Evolutionary conservation across 1,284 basidiomycete genomes (phyloP), one percentile per base, ranked within the genome.

Genomic region (Ceratobasidium sp.): DNA sequence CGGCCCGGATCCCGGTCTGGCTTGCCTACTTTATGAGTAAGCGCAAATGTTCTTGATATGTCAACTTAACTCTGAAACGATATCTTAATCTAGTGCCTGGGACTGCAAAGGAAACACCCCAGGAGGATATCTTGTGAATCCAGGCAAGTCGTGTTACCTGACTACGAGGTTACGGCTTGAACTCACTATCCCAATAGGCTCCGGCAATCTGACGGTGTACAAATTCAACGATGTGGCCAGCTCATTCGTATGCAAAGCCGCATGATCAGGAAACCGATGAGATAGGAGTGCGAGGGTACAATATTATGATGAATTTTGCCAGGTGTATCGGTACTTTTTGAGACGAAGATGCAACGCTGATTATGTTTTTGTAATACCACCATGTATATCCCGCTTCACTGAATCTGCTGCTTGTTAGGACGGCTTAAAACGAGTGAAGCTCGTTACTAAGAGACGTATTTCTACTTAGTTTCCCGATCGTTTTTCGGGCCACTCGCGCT

Each of bases 171-270:
- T 20, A 40, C 3, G 20, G 33, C 39, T 33, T 20, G 66, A 33
- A 56, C 23, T 12, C 26, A 18, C 18, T 51, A 28, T 18, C 23
- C 61, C 39, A 40, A 44, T 63, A 66, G 73, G 63, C 15, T 23
- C 61, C 23, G 39, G n/a, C 13, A 39, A 76, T 26, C 46, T 76
- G 15, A 15, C 15, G 10, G n/a, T 18, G 4, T 53, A 51, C 63
- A 76, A 76, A 20, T 76, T 76, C 51, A 67, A 66, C 42, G 40
- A 67, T 23, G 33, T 26, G 49, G 63, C 49, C 33, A 66, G 73
- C 39, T 76, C 73, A 13, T 76, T 76, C 40, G 39, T 44, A 20
- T 76, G 73, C 53, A 53, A 28, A 20, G 49, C 61, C n/a, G 61
- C 70, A 51, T 68, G 40, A 68, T 15, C 9, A 10, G 53, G 12